phyloP scores from a whole-genome alignment of 768 basidiomycete genomes.

The Bullera alba region DNA sequence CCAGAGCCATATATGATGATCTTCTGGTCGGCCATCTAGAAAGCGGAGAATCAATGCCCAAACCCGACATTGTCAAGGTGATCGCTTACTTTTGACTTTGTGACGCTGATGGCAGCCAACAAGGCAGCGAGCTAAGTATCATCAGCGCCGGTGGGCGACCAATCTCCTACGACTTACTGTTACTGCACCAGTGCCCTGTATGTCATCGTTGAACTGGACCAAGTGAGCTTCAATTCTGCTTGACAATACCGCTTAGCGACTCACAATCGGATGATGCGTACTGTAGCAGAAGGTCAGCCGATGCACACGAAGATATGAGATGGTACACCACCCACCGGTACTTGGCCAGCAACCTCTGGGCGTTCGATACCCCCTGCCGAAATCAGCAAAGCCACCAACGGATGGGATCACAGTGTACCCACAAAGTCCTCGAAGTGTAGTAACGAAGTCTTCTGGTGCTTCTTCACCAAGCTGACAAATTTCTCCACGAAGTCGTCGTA shows the following conservation, averaged over 20 bases:
- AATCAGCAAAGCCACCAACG: conserved; percentile 4
- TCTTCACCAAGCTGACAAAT: conserved; percentile 71
- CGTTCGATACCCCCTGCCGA: conserved; percentile 58
- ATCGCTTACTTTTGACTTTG: conserved; percentile 59
- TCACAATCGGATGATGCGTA: conserved; percentile 22
- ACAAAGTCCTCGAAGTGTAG: conserved; percentile 79
- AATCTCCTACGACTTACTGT: conserved; percentile 23
- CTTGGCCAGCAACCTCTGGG: conserved; percentile 57
- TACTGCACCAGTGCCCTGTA: conserved; percentile 49
- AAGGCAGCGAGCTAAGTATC: conserved; percentile 37
- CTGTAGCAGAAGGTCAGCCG: conserved; percentile 4
- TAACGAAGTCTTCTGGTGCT: conserved; percentile 60
- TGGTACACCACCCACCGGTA: conserved; percentile 24
- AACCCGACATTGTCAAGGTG: not conserved
- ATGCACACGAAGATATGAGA: not conserved
- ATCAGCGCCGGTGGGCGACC: not conserved
- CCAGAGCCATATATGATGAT: conserved; percentile 72
- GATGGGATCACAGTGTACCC: conserved; percentile 4
- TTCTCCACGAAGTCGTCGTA: conserved; percentile 75
- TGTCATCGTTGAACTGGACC: conserved; percentile 66
- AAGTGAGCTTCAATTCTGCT: not conserved
- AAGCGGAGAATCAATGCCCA: not conserved
- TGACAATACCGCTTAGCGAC: not conserved
- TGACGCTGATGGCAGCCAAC: conserved; percentile 40
- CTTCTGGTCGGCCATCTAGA: conserved; percentile 63